Conservation (phyloP, 805 yeast species). For the Ogataea angusta region DNA sequence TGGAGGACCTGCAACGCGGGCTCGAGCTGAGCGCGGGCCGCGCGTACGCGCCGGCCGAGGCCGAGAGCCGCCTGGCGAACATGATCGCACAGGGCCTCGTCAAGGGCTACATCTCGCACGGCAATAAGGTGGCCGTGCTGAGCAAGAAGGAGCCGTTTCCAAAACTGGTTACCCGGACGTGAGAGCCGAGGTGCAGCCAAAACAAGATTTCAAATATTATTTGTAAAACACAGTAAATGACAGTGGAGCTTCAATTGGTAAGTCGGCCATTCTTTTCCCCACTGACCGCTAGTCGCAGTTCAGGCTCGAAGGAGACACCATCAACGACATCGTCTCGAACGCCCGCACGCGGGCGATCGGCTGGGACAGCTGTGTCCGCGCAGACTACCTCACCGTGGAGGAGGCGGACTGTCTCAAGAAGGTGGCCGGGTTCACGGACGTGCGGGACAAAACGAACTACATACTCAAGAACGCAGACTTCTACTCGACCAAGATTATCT, state of each 20-base stretch:
- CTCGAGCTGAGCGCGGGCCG: slow-evolving; percentile 17
- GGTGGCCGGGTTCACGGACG: slow-evolving; percentile 33
- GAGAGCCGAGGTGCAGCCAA: slow-evolving; percentile 11
- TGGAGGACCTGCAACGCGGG: slow-evolving; percentile 11
- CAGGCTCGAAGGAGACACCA: slow-evolving; percentile 59
- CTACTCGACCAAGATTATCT: slow-evolving; percentile 53
- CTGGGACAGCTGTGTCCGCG: slow-evolving; percentile 87
- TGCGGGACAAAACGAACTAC: slow-evolving; percentile 40
- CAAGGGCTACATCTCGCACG: slow-evolving; percentile 81
- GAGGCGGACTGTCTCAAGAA: slow-evolving; percentile 52
- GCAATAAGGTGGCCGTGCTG: slow-evolving; percentile 67
- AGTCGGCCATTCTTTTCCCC: slow-evolving; percentile 1
- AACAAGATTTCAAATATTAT: slow-evolving; percentile 1
- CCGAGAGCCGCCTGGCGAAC: slow-evolving; percentile 68
- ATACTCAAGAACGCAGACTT: slow-evolving; percentile 43
- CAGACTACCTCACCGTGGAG: slow-evolving; percentile 59
- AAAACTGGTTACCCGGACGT: slow-evolving; percentile 23
- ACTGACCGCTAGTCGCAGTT: slow-evolving; percentile 30
- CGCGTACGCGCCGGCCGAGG: slow-evolving; percentile 42
- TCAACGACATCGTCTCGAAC: slow-evolving; percentile 61
- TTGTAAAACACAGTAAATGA: slow-evolving; percentile 15
- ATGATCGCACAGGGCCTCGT: slow-evolving; percentile 57
- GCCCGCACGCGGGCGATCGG: slow-evolving; percentile 80
- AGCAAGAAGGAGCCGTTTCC: slow-evolving; percentile 78
- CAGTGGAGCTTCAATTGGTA: slow-evolving; percentile 25